These are phyloP conservation scores for Thraustotheca clavata DNA, from an alignment of 352 stramenopile species.

Conservation along the genomic window DNA sequence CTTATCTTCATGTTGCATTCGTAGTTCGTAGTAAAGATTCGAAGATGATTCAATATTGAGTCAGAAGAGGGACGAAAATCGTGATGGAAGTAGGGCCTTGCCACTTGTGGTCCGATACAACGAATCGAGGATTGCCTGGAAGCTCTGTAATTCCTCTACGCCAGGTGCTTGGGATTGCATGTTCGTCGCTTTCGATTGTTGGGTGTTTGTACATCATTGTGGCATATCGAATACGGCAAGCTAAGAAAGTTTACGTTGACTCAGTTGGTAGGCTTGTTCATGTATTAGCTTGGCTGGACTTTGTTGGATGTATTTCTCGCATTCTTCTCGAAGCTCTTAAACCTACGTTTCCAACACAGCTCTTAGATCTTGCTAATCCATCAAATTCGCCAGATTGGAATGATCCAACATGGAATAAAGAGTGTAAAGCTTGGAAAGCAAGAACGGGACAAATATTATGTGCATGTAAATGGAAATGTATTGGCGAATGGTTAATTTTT, in stretches of 20 bases:
- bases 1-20: too few relatives aligned
- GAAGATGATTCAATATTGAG: too few relatives aligned
- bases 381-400: neutral
- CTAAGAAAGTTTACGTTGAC: slow-evolving; percentile 25
- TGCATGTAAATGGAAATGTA: neutral
- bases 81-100: neutral
- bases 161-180: slow-evolving; percentile 27
- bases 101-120: neutral
- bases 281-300: slow-evolving; percentile 75
- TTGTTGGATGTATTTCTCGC: slow-evolving; percentile 56
- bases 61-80: too few relatives aligned
- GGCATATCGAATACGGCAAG: slow-evolving; percentile 59
- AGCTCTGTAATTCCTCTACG: neutral
- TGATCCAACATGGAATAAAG: neutral
- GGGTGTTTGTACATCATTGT: slow-evolving; percentile 76
- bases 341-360: neutral
- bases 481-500: neutral
- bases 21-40: too few relatives aligned
- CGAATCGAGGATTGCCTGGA: neutral
- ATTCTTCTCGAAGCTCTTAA: slow-evolving; percentile 34
- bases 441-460: neutral
- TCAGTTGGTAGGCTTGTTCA: slow-evolving; percentile 61
- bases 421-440: neutral
- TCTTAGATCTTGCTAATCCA: neutral
- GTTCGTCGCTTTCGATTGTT: slow-evolving; percentile 70